Conservation (phyloP, 257 asterid species). For the Solanum lycopersicoides region DNA sequence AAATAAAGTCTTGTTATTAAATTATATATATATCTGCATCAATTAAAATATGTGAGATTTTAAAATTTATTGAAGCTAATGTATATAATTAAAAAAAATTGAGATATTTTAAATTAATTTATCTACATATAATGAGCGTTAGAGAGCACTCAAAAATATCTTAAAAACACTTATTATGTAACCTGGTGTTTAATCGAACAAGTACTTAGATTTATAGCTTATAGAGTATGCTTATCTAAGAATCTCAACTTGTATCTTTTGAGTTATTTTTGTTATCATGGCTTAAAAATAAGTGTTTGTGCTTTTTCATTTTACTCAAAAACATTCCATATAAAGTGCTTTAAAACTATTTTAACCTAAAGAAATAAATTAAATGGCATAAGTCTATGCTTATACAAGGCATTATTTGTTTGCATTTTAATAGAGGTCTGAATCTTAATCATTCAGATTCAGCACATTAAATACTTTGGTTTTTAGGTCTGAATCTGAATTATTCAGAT, state of each 20-base stretch:
- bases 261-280: background rate
- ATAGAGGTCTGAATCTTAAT: too few species aligned
- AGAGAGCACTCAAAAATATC: background rate
- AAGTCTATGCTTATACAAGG: too few species aligned
- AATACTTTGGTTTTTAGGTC: too few species aligned
- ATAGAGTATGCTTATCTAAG: too few species aligned
- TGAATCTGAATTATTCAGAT: too few species aligned
- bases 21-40: background rate
- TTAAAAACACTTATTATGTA: background rate
- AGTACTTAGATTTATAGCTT: background rate
- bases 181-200: background rate
- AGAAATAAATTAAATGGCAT: background rate
- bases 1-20: background rate
- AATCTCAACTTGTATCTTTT: too few species aligned
- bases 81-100: background rate
- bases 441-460: too few species aligned
- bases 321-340: too few species aligned
- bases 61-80: background rate
- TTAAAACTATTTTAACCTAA: background rate
- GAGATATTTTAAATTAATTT: background rate
- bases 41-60: background rate
- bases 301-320: background rate
- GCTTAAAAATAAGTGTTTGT: background rate
- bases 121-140: background rate
- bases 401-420: too few species aligned